These are phyloP conservation scores for Prunus salicina DNA, from an alignment of 306 rosid species.

Conservation along the genomic window DNA sequence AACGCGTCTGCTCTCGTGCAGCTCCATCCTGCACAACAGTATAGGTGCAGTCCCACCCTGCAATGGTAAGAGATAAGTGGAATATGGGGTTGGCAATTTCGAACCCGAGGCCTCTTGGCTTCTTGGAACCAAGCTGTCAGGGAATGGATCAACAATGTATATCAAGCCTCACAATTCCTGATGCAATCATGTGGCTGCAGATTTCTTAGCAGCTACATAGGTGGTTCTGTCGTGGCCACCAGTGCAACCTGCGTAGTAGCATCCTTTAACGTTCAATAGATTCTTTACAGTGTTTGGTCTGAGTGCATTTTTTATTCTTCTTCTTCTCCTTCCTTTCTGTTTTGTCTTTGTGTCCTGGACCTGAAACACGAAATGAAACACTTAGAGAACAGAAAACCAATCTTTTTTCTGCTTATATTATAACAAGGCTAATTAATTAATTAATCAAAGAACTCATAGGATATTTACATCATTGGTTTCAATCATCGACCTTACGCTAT, in stretches of 20 bases:
- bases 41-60: background rate
- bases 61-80: background rate
- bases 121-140: background rate
- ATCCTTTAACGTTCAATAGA: conserved; percentile 46
- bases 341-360: conserved; percentile 27
- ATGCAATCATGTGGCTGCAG: conserved; percentile 24
- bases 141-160: conserved; percentile 9
- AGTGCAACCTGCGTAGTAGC: conserved; percentile 41
- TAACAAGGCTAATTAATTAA: background rate
- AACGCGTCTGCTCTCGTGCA: background rate
- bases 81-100: background rate
- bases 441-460: conserved; percentile 11
- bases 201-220: conserved; percentile 33
- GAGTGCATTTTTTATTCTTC: conserved; percentile 33
- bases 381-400: background rate
- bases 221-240: conserved; percentile 35
- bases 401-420: background rate
- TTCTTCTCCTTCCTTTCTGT: conserved; percentile 35
- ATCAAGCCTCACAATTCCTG: conserved; percentile 6
- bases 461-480: conserved; percentile 1
- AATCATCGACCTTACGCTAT: conserved; percentile 6
- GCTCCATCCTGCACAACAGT: background rate
- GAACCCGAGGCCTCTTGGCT: background rate
- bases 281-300: conserved; percentile 41
- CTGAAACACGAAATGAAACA: conserved; percentile 9